Evolutionary conservation across 1,139 yeast genomes (phyloP), one percentile per base, ranked within the genome.

Genomic region (Candida tunisiensis): DNA sequence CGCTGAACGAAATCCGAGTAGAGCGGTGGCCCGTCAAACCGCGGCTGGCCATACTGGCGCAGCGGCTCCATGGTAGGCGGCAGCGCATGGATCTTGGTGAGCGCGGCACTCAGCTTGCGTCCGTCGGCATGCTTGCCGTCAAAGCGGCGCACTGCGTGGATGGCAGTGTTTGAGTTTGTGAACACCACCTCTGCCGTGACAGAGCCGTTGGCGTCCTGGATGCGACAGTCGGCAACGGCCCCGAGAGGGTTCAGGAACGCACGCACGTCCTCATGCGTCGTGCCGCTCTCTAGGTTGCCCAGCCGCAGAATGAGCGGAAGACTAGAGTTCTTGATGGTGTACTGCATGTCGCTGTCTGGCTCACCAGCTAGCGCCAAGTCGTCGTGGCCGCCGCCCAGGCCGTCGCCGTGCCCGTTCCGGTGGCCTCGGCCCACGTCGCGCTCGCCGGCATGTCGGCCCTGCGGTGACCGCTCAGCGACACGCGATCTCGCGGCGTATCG

Each of bases 41-140:
- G n/a, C n/a, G n/a, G n/a, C n/a, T n/a, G n/a, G n/a, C n/a, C n/a
- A n/a, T n/a, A n/a, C n/a, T n/a, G n/a, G n/a, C n/a, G n/a, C n/a
- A n/a, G n/a, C n/a, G n/a, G n/a, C n/a, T n/a, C n/a, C n/a, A n/a
- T n/a, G n/a, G n/a, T 7, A n/a, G 22, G 22, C 11, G 36, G 34
- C 16, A 46, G 42, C 8, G 35, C 28, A 29, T 38, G 43, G 16
- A 36, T 30, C 22, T 42, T 35, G 16, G 38, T 31, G 21, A 46
- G 34, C 11, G 28, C 25, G 8, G 45, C 48, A 7, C 25, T 25
- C 11, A 46, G 31, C 19, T 29, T 24, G n/a, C 43, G 34, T 6
- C 47, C 47, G 27, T 46, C 51, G 4, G 51, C 51, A 5, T 29
- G 26, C 1, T 45, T 38, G 8, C 44, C 44, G 28, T 46, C 29